Conservation (phyloP, 805 yeast genomes). For the Cyberlindnera galapagoensis region DNA sequence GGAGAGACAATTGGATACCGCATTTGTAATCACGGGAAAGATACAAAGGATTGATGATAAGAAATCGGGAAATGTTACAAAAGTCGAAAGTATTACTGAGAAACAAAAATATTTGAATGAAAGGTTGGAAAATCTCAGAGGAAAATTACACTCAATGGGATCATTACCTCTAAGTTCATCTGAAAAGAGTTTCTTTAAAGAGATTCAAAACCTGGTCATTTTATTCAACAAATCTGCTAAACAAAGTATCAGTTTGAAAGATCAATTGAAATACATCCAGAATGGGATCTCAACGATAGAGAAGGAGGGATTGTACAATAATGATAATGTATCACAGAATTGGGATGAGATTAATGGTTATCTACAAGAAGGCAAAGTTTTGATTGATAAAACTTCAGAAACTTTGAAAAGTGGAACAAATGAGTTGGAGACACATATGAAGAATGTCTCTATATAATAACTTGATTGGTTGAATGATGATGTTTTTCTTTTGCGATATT, state of each 20-base stretch:
- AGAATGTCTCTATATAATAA: too few relatives aligned
- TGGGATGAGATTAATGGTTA: slow-evolving; percentile 28
- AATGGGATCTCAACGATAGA: slow-evolving; percentile 18
- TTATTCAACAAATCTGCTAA: slow-evolving; percentile 28
- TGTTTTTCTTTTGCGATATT: too few relatives aligned
- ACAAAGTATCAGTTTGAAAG: slow-evolving; percentile 21
- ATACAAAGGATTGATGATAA: slow-evolving; percentile 12
- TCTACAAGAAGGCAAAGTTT: slow-evolving; percentile 27
- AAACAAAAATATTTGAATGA: slow-evolving; percentile 29
- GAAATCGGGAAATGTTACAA: slow-evolving; percentile 9
- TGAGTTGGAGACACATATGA: too few relatives aligned
- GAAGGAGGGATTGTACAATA: slow-evolving; percentile 2
- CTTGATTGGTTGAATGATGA: too few relatives aligned
- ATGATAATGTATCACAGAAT: slow-evolving; percentile 12
- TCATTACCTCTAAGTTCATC: slow-evolving; percentile 30
- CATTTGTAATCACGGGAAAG: slow-evolving; percentile 20
- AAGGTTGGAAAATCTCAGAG: slow-evolving; percentile 26
- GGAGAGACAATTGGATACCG: slow-evolving; percentile 30
- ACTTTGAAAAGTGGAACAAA: slow-evolving; percentile 8
- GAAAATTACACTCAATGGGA: slow-evolving; percentile 19
- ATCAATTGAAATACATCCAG: slow-evolving; percentile 25
- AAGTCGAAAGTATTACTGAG: slow-evolving; percentile 15
- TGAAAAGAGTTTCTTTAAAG: slow-evolving; percentile 42
- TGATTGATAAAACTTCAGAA: slow-evolving; percentile 18
- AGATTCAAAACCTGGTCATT: slow-evolving; percentile 29